A percentile compares a stretch with the other conserved stretches of the same genome.
These are phyloP conservation scores for Opeltia flavorubescens DNA, from an alignment of 495 filamentous ascomycete species.

Conservation along the genomic window DNA sequence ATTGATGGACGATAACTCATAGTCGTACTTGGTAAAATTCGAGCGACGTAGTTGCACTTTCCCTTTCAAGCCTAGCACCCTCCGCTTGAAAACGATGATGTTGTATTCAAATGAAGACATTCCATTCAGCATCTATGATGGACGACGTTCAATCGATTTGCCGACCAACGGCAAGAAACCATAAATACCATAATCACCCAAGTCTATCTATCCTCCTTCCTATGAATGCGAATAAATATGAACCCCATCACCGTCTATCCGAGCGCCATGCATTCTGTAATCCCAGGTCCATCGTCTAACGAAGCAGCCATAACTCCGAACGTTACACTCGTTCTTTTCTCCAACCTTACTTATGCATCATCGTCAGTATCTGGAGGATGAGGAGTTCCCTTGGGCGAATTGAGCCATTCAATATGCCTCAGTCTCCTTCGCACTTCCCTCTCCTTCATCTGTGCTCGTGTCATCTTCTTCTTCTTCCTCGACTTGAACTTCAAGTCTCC, in stretches of 20 bases:
- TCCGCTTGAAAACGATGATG: no score
- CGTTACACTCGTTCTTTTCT: background rate
- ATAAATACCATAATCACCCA: background rate
- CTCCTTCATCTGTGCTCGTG: conserved; percentile 88
- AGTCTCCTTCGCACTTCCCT: conserved; percentile 73
- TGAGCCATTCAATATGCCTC: conserved; percentile 92
- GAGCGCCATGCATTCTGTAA: background rate
- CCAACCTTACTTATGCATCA: conserved; percentile 35
- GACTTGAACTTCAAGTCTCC: conserved; percentile 80
- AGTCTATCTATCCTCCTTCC: background rate
- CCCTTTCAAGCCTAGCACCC: no score
- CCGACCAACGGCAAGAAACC: background rate
- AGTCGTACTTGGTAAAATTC: no score
- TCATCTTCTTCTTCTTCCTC: conserved; percentile 96
- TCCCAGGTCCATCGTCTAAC: background rate
- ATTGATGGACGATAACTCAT: no score
- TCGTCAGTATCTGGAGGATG: conserved; percentile 68
- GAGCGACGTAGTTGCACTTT: no score
- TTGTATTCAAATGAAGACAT: no score
- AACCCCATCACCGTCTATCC: background rate
- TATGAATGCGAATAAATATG: background rate
- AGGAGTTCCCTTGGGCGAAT: conserved; percentile 58
- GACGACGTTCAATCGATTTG: no score
- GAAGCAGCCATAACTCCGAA: background rate
- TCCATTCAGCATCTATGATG: no score